Evolutionary conservation across 192 early-diverging fungal genomes (phyloP).

Genomic region (Dispira simplex): DNA sequence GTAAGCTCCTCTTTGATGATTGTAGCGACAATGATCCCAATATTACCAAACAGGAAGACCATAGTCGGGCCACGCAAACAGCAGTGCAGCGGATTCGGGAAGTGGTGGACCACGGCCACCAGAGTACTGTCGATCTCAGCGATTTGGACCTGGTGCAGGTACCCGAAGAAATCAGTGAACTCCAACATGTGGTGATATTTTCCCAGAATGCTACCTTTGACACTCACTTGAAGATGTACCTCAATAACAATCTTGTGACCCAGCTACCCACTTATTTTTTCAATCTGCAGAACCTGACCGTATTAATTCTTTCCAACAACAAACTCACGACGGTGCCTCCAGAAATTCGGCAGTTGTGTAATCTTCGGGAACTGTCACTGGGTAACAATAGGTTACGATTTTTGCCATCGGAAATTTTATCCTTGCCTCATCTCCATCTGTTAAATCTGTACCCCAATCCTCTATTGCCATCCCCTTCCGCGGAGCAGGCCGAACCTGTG

Average conservation of each 20-base stretch:
- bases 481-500: too few species aligned
- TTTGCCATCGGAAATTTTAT: constrained; percentile 22
- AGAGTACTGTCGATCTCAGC: constrained; percentile 24
- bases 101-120: constrained; percentile 22
- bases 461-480: constrained; percentile 12
- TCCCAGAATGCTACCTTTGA: constrained; percentile 21
- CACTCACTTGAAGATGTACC: constrained; percentile 21
- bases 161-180: constrained; percentile 28
- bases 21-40: too few species aligned
- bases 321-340: constrained; percentile 24
- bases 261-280: constrained; percentile 23
- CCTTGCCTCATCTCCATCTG: constrained; percentile 16
- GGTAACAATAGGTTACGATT: constrained; percentile 21
- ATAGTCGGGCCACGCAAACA: too few species aligned
- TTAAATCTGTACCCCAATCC: constrained; percentile 24
- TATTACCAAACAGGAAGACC: too few species aligned
- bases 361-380: constrained; percentile 26
- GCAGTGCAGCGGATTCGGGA: too few species aligned
- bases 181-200: constrained; percentile 27
- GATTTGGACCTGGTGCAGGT: constrained; percentile 24
- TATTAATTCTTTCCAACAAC: constrained; percentile 28
- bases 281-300: constrained; percentile 29
- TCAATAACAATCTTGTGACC: constrained; percentile 19
- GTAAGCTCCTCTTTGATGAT: constrained; percentile 1
- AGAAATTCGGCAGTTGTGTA: constrained; percentile 23